Evolutionary conservation across 1,284 basidiomycete species (phyloP).

Genomic region (Ustilago esculenta): DNA sequence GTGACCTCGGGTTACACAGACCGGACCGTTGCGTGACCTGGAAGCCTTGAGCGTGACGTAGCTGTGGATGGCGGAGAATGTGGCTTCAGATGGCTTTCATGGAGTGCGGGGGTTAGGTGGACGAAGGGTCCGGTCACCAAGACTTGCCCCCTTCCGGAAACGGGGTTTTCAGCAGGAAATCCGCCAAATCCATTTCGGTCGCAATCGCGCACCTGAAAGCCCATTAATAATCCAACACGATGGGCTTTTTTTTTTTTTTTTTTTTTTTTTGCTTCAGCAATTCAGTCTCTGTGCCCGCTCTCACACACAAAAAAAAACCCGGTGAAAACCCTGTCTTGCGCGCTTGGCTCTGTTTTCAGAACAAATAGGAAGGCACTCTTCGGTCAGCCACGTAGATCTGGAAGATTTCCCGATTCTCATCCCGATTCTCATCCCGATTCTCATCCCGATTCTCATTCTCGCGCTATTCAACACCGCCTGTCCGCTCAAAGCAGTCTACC

Average conservation of each 20-base stretch:
- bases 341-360: slow-evolving; percentile 7
- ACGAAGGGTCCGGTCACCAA: slow-evolving; percentile 1
- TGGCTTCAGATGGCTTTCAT: background rate
- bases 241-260: too few species aligned
- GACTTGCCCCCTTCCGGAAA: slow-evolving; percentile 17
- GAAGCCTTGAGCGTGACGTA: slow-evolving; percentile 6
- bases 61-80: slow-evolving; percentile 1
- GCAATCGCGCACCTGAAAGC: too few species aligned
- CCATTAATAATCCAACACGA: too few species aligned
- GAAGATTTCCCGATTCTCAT: too few species aligned
- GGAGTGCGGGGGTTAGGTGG: background rate
- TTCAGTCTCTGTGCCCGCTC: background rate
- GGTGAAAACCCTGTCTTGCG: slow-evolving; percentile 4
- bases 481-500: too few species aligned
- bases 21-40: background rate
- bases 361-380: slow-evolving; percentile 20
- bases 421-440: too few species aligned
- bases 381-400: slow-evolving; percentile 21
- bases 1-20: too few species aligned
- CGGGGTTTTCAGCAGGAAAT: slow-evolving; percentile 21
- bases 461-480: slow-evolving; percentile 2
- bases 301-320: background rate
- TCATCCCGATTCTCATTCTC: too few species aligned
- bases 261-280: background rate
- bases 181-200: slow-evolving; percentile 7